Evolutionary conservation across 2,329 filamentous ascomycete genomes (phyloP), one percentile per base, ranked within the genome.

Genomic region (Xylariaceae sp.): DNA sequence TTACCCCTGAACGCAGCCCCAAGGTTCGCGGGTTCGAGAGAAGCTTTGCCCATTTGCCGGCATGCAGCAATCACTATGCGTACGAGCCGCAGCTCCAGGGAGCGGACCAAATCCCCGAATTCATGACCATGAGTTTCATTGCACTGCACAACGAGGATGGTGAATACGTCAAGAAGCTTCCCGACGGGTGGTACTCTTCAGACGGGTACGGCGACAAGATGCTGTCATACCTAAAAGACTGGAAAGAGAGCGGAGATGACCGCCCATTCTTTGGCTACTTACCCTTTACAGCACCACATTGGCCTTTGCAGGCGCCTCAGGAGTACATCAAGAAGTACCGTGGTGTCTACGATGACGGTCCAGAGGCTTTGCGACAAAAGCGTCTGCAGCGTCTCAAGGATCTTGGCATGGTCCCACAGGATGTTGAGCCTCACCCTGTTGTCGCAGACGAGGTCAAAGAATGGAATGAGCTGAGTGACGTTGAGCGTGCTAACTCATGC

Each of bases 261-360:
- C 56, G 65, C 44, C 77, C 81, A 0, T 84, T 85, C 69, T 85
- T 84, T 59, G 80, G 70, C 1, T 84, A 83, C 61, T 70, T 82
- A 2, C 80, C 82, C 1, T 86, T 84, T 63, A 82, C 81, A 0
- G 82, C 82, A 0, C 82, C 82, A 1, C 82, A 86, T 57, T 86
- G 82, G 82, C 82, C 82, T 1, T 67, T 86, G 6, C 82, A 86
- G 59, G 80, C 80, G 0, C 80, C 81, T 0, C 66, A 71, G 46
- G 75, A 82, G 53, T 76, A 78, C 48, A 76, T 80, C 41, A 71
- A 74, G 16, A 79, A 82, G 57, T 86, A 85, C 65, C 73, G 73
- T 13, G 81, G 82, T 16, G 69, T 81, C 1, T 86, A 86, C 60
- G 77, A 83, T 44, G 79, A 82, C 5, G 83, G 83, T 0, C 82